These are phyloP conservation scores for Micromonas commoda DNA, from an alignment of 139 green algal species.

Conservation along the genomic window DNA sequence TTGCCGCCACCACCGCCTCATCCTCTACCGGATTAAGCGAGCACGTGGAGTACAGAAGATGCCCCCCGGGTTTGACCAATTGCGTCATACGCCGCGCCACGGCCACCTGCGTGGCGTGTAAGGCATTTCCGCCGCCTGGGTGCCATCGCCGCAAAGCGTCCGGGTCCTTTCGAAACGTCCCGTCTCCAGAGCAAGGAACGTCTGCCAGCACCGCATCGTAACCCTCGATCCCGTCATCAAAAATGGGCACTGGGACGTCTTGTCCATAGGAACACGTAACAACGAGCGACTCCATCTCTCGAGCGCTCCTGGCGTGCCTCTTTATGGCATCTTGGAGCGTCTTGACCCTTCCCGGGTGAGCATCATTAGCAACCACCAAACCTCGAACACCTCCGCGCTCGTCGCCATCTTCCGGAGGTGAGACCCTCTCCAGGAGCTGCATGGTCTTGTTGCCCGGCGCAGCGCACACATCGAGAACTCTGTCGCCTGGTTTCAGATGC, in stretches of 20 bases:
- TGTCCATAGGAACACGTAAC: background rate
- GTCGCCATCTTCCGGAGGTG: background rate
- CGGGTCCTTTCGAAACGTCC: conserved; percentile 91
- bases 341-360: conserved; percentile 7
- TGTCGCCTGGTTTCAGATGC: conserved; percentile 54
- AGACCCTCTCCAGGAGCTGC: conserved; percentile 76
- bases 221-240: background rate
- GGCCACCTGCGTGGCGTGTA: conserved; percentile 1
- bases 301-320: background rate
- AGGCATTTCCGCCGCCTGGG: background rate
- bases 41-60: conserved; percentile 93
- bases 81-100: background rate
- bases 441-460: conserved; percentile 89
- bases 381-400: background rate
- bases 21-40: conserved; percentile 93
- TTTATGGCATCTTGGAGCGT: conserved; percentile 1
- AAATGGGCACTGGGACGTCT: background rate
- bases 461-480: conserved; percentile 88
- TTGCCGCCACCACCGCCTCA: conserved; percentile 87
- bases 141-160: background rate
- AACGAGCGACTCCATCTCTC: background rate
- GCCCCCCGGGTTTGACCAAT: conserved; percentile 49
- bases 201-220: conserved; percentile 89
- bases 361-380: conserved; percentile 3
- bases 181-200: conserved; percentile 93